Evolutionary conservation across 2,329 filamentous ascomycete genomes (phyloP), one percentile per base, ranked within the genome.

Genomic region (Pyrenophora seminiperda): DNA sequence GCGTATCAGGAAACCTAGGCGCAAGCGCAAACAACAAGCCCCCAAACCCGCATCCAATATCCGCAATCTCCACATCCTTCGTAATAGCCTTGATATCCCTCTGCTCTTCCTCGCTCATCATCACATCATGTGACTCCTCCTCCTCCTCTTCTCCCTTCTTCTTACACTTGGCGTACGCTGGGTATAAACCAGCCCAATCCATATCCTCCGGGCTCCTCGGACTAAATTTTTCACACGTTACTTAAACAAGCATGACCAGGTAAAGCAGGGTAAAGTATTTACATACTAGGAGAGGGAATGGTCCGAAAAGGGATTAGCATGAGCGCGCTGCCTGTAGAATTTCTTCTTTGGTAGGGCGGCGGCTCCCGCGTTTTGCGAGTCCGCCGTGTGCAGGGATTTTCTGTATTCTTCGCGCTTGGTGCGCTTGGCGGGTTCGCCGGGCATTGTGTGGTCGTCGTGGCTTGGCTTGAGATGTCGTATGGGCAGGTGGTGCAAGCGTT

Each of bases 261-360:
- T n/a, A n/a, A n/a, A n/a, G n/a, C n/a, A n/a, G n/a, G n/a, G n/a
- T n/a, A n/a, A n/a, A n/a, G n/a, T n/a, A n/a, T n/a, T n/a, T n/a
- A n/a, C n/a, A n/a, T 83, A 96, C 94, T 99, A 99, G 66, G 82
- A 81, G 70, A 99, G 79, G 50, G 84, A 79, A 78, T 99, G 94
- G 68, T 99, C 94, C 2, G 93, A 97, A 76, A 99, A 99, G 5
- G 93, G 92, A 77, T 99, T 99, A 56, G 94, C 94, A 77, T 99
- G 94, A 30, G 94, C 94, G 73, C 94, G 84, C 75, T 99, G 94
- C 47, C 94, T 85, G 74, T 96, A 99, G 77, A 94, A 96, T 77
- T 89, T 93, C 81, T 99, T 99, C 75, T 90, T 88, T 7, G 94
- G 94, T 65, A 97, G 76, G 64, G 85, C 81, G 6, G 84, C 75